A percentile compares a stretch with the other conserved stretches of the same genome.
phyloP scores from a whole-genome alignment of 768 basidiomycete genomes.

The Agrocybe praecox region DNA sequence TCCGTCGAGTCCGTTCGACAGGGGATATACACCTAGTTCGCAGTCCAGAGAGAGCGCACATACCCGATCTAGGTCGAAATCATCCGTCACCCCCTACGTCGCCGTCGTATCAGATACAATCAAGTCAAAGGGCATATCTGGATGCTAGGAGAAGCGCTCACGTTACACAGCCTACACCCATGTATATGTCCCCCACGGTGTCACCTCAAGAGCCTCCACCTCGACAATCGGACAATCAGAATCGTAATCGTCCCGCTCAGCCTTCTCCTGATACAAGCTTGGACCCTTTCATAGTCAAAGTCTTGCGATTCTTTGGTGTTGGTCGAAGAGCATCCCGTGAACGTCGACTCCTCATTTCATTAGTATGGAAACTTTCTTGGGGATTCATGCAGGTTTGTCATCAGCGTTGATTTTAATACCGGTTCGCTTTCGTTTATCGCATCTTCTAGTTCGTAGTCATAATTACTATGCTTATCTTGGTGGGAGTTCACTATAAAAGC shows the following conservation, averaged over 20 bases:
- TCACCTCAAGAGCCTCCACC: neutral
- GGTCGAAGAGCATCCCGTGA: slow-evolving; percentile 53
- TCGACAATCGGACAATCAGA: neutral
- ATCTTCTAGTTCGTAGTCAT: slow-evolving; percentile 46
- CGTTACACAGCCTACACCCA: neutral
- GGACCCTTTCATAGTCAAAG: slow-evolving; percentile 24
- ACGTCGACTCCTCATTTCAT: slow-evolving; percentile 54
- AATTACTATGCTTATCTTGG: slow-evolving; percentile 49
- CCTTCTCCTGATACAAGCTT: slow-evolving; percentile 19
- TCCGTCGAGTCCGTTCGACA: slow-evolving; percentile 41
- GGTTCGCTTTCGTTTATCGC: neutral
- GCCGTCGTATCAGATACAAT: neutral
- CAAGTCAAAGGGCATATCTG: neutral
- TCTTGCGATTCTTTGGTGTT: slow-evolving; percentile 49
- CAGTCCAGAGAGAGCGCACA: slow-evolving; percentile 23
- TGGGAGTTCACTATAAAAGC: slow-evolving; percentile 46
- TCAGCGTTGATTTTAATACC: neutral
- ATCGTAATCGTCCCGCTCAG: neutral
- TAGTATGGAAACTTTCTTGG: slow-evolving; percentile 53
- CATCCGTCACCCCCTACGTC: too few species aligned
- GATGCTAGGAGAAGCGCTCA: neutral
- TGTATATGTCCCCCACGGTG: neutral
- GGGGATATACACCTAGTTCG: slow-evolving; percentile 35
- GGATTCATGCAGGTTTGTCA: slow-evolving; percentile 50
- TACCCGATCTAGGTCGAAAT: neutral